Conservation (phyloP, 1,284 basidiomycete species). For the Prillingera fragicola region DNA sequence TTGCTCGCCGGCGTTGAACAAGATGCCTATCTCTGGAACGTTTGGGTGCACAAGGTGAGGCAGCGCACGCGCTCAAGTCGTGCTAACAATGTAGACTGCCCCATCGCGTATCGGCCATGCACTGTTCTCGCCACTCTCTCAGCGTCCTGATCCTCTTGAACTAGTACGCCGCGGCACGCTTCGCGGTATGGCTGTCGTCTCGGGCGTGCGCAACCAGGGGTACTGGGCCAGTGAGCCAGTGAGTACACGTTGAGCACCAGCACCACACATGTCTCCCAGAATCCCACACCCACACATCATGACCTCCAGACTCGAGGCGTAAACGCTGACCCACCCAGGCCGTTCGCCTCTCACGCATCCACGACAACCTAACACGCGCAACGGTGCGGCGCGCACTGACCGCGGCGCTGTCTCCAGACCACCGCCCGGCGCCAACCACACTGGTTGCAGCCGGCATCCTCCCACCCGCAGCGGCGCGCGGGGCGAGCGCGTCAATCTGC, state of each 20-base stretch:
- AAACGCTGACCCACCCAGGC: conserved; percentile 15
- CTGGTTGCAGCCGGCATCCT: conserved; percentile 19
- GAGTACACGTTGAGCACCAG: background rate
- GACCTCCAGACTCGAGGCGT: background rate
- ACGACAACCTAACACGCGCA: conserved; percentile 14
- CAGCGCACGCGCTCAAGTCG: background rate
- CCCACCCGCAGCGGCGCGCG: conserved; percentile 3
- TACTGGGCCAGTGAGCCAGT: conserved; percentile 24
- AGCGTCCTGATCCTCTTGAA: conserved; percentile 20
- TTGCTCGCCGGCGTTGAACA: conserved; percentile 20
- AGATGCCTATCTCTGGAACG: conserved; percentile 17
- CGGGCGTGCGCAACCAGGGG: conserved; percentile 10
- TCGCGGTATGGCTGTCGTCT: conserved; percentile 21
- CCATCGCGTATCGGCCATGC: conserved; percentile 18
- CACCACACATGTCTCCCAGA: background rate
- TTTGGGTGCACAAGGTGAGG: conserved; percentile 20
- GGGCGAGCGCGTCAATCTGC: conserved; percentile 9
- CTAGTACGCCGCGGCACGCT: conserved; percentile 24
- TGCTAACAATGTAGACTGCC: conserved; percentile 15
- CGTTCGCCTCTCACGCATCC: conserved; percentile 20
- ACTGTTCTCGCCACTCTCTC: conserved; percentile 18
- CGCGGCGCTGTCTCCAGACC: conserved; percentile 6
- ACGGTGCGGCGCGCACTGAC: conserved; percentile 14
- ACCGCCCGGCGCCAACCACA: conserved; percentile 9
- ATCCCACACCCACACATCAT: background rate